phyloP scores from a whole-genome alignment of 805 yeast species.

The Myxozyma monticola region DNA sequence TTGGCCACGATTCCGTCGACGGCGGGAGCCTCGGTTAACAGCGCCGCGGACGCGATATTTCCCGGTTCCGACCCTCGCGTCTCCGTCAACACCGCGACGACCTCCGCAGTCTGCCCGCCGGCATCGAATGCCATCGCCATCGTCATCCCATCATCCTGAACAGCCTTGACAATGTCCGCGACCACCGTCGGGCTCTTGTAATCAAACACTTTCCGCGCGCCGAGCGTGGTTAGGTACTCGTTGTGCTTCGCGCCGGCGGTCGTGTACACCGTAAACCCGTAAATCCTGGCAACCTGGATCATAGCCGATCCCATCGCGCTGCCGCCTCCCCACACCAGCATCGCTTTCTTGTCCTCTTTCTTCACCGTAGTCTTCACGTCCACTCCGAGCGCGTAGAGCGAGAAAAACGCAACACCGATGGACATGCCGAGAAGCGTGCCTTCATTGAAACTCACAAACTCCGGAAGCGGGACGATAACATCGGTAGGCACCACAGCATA shows the following conservation, averaged over 20 bases:
- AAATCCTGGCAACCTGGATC: constrained; percentile 57
- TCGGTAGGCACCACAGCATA: constrained; percentile 11
- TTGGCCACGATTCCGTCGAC: background rate
- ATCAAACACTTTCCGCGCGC: constrained; percentile 56
- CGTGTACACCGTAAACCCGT: constrained; percentile 50
- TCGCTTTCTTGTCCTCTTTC: constrained; percentile 1
- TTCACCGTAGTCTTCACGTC: background rate
- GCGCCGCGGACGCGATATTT: too few relatives aligned
- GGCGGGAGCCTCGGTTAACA: too few relatives aligned
- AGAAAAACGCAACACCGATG: constrained; percentile 21
- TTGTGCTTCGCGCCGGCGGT: constrained; percentile 54
- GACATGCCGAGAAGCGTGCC: constrained; percentile 30
- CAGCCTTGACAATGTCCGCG: constrained; percentile 1
- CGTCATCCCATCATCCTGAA: background rate
- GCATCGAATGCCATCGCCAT: background rate
- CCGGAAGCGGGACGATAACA: constrained; percentile 26
- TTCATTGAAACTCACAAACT: constrained; percentile 22
- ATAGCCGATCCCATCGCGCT: constrained; percentile 59
- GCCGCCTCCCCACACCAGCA: constrained; percentile 66
- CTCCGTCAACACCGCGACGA: too few relatives aligned
- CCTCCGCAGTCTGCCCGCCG: background rate
- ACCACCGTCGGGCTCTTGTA: constrained; percentile 48
- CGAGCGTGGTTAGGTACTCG: constrained; percentile 44
- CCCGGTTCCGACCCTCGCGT: too few relatives aligned
- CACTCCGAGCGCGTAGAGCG: constrained; percentile 2